A percentile compares a stretch with the other conserved stretches of the same genome.
These are phyloP conservation scores for Auxenochlorella pyrenoidosa DNA, from an alignment of 139 green algal species.

Conservation along the genomic window DNA sequence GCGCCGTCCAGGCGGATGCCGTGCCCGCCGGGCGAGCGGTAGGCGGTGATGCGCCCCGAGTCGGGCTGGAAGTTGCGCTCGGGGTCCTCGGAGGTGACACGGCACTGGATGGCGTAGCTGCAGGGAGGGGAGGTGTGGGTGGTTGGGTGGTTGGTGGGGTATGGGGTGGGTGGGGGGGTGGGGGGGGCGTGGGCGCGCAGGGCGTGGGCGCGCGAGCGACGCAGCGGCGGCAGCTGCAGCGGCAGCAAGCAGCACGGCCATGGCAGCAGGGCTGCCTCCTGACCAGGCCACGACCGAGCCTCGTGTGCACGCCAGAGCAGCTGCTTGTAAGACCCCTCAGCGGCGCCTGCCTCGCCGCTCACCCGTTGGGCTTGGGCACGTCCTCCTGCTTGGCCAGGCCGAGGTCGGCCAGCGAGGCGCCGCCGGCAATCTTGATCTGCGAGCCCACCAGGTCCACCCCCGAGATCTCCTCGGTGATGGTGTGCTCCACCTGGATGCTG, in stretches of 20 bases:
- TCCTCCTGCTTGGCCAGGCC: slow-evolving; percentile 75
- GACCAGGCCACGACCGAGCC: too few relatives aligned
- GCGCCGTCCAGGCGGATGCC: slow-evolving; percentile 92
- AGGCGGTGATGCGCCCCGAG: slow-evolving; percentile 83
- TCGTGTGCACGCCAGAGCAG: too few relatives aligned
- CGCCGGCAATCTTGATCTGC: slow-evolving; percentile 92
- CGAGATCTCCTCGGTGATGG: slow-evolving; percentile 96
- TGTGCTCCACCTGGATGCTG: slow-evolving; percentile 93
- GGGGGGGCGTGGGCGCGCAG: too few relatives aligned
- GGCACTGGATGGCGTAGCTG: slow-evolving; percentile 95
- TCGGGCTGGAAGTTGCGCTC: slow-evolving; percentile 94
- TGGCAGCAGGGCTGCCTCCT: too few relatives aligned
- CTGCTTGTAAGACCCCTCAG: not conserved
- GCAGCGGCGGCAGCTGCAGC: too few relatives aligned
- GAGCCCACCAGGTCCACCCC: slow-evolving; percentile 94
- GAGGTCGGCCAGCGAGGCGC: slow-evolving; percentile 79
- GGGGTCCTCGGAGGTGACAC: slow-evolving; percentile 94
- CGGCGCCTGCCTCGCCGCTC: not conserved
- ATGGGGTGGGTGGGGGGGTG: not conserved
- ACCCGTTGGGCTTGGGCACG: slow-evolving; percentile 62
- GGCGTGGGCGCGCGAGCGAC: too few relatives aligned
- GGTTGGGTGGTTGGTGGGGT: too few relatives aligned
- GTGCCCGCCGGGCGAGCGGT: slow-evolving; percentile 81
- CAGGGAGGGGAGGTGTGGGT: too few relatives aligned
- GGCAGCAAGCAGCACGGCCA: too few relatives aligned